Base-by-base conservation (phyloP, 2,329 filamentous ascomycete genomes). In the Scedosporium boydii region DNA sequence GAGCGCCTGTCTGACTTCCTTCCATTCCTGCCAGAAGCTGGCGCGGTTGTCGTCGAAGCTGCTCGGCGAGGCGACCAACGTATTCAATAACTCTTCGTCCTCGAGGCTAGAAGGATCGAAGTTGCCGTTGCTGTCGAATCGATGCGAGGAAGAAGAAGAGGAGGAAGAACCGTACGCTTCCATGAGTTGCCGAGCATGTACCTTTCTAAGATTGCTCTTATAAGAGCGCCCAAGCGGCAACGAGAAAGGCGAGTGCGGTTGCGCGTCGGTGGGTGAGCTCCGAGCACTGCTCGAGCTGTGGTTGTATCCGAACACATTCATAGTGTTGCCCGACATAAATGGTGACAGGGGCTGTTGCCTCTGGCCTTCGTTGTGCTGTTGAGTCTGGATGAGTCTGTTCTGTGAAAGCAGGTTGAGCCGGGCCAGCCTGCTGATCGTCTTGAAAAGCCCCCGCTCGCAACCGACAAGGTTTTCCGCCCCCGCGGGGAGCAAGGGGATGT, bases 1-100 rank as follows among this genome's bases (percentile, higher is more conserved):
- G 7, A 97, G 83, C 4, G 87, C 85, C 56, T 84, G 80, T 29
- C 90, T 89, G 3, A 92, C 84, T 60, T 91, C 87, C 70, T 87
- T 88, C 92, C 92, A 96, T 73, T 96, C 91, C 29, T 80, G 78
- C 91, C 91, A 96, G 73, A 96, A 96, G n/a, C 77, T 78, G 44
- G 80, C 78, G 46, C 83, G 81, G 56, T 83, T 78, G 68, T 89
- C 85, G 62, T 87, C 82, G 66, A 81, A 79, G 6, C 76, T 72
- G 7, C 79, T 70, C 3, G 79, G 73, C 1, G 77, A 76, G 65
- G 74, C 73, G 59, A 76, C 66, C 48, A 75, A 70, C 6, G 76
- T 76, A 60, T 73, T 74, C 42, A 77, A 66, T 18, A 79, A 76
- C 66, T 86, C 82, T 63, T 87, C 78, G 64, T 86, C 78, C 61